A percentile compares a stretch with the other conserved stretches of the same genome.
Conservation (phyloP, 352 stramenopile genomes). For the Globisporangium uncinulatum region DNA sequence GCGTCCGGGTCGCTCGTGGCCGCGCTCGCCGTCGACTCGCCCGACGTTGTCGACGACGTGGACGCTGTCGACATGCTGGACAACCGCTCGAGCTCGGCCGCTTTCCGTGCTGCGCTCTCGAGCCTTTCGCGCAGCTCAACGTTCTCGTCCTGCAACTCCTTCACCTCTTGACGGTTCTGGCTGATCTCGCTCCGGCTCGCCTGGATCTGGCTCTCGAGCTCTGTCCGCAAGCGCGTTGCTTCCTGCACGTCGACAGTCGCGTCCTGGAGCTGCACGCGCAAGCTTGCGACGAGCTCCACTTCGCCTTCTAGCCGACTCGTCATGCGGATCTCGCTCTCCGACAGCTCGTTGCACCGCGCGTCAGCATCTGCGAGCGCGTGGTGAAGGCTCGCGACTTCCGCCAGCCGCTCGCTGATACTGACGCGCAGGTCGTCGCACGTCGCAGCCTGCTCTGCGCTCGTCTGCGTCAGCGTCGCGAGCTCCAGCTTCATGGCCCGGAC, state of each 20-base stretch:
- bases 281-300: slow-evolving; percentile 26
- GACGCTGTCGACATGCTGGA: slow-evolving; percentile 30
- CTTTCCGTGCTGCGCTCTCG: slow-evolving; percentile 39
- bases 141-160: slow-evolving; percentile 48
- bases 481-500: slow-evolving; percentile 40
- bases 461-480: slow-evolving; percentile 35
- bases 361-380: slow-evolving; percentile 36
- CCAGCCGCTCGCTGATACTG: slow-evolving; percentile 28
- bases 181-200: slow-evolving; percentile 43
- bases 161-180: slow-evolving; percentile 47
- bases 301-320: slow-evolving; percentile 36
- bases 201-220: slow-evolving; percentile 38
- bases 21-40: slow-evolving; percentile 6
- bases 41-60: slow-evolving; percentile 17
- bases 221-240: slow-evolving; percentile 25
- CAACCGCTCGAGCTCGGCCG: slow-evolving; percentile 34
- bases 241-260: slow-evolving; percentile 34
- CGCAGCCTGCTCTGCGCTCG: slow-evolving; percentile 39
- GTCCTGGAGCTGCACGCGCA: slow-evolving; percentile 41
- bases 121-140: slow-evolving; percentile 42
- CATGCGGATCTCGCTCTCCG: slow-evolving; percentile 41
- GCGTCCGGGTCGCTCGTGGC: slow-evolving; percentile 10
- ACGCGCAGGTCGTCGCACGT: slow-evolving; percentile 31
- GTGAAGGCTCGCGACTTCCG: slow-evolving; percentile 23
- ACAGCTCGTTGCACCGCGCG: slow-evolving; percentile 44